Evolutionary conservation across 164 flowering plant genomes (phyloP), one percentile per base, ranked within the genome.

Genomic region (Santalum album): DNA sequence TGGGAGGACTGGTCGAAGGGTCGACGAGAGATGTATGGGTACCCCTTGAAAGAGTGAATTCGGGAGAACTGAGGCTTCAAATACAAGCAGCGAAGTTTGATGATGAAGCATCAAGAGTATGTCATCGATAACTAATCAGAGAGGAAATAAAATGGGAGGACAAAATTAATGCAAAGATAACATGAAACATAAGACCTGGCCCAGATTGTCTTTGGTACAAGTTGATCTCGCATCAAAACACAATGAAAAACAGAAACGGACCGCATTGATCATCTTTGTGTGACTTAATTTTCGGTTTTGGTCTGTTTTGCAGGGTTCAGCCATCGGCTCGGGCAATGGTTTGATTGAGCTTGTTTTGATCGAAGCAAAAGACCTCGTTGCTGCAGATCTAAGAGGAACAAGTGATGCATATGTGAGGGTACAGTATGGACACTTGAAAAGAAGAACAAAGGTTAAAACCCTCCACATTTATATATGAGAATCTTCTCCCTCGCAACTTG

Each of bases 331-430:
- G 22, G 73, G 65, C 46, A 72, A 59, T 70, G 89, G 95, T 48
- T 83, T 76, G 95, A 72, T 92, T 46, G 98, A 92, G 68, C 83
- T 92, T 47, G 81, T 74, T 69, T 67, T 92, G 26, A 61, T 92
- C 58, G 98, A 84, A 69, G 98, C 83, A 38, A 81, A 50, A 67
- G 95, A 88, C 55, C 94, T 92, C 55, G 48, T 80, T 62, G 96
- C 86, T 56, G 94, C 91, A 36, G 96, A 92, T 74, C 70, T 88
- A 54, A 75, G 96, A 58, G 96, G 96, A 53, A 92, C 98, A 55
- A 89, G 96, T 70, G 98, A 92, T 74, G 96, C 96, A 24, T 92
- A 72, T 69, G 96, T 92, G 40, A 78, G 83, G 54, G 78, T 89
- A 25, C 96, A 86, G 1, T 92, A 81, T 67, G 96, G 98, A 58